Evolutionary conservation across 768 basidiomycete species (phyloP).

Genomic region (Tylopilus plumbeoviolaceoides): DNA sequence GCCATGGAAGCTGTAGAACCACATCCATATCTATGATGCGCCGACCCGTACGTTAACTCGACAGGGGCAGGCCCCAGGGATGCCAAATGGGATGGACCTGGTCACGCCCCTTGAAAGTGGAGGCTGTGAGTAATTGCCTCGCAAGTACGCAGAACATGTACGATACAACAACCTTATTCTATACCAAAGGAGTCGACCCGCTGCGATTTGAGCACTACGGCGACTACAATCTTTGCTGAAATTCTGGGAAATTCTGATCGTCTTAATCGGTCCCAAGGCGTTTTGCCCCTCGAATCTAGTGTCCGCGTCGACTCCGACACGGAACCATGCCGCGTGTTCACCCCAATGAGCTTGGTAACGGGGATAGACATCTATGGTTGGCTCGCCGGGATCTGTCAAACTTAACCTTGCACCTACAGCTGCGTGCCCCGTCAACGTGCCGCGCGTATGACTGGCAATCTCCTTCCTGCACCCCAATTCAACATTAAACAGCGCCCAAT

Average conservation of each 20-base stretch:
- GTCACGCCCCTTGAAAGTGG: neutral
- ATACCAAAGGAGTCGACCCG: neutral
- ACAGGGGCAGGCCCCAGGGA: neutral
- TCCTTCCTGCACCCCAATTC: neutral
- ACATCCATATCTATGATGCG: neutral
- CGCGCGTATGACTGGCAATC: neutral
- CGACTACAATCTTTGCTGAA: neutral
- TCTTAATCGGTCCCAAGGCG: neutral
- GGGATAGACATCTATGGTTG: conserved; percentile 8
- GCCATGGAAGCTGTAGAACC: conserved; percentile 3
- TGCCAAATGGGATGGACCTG: neutral
- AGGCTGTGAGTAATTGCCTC: neutral
- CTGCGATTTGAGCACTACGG: neutral
- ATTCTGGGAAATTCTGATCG: neutral
- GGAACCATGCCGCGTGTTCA: conserved; percentile 3
- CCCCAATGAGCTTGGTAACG: neutral
- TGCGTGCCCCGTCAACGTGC: conserved; percentile 1
- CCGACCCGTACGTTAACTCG: neutral
- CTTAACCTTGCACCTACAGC: conserved; percentile 19
- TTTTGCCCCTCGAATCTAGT: neutral
- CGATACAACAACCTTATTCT: conserved; percentile 5
- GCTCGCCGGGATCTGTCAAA: conserved; percentile 10
- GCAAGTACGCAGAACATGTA: neutral
- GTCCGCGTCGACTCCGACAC: conserved; percentile 10
- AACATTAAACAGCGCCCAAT: neutral